Evolutionary conservation across 1,139 yeast species (phyloP), one percentile per base, ranked within the genome.

Genomic region (Debaryomyces singareniensis): DNA sequence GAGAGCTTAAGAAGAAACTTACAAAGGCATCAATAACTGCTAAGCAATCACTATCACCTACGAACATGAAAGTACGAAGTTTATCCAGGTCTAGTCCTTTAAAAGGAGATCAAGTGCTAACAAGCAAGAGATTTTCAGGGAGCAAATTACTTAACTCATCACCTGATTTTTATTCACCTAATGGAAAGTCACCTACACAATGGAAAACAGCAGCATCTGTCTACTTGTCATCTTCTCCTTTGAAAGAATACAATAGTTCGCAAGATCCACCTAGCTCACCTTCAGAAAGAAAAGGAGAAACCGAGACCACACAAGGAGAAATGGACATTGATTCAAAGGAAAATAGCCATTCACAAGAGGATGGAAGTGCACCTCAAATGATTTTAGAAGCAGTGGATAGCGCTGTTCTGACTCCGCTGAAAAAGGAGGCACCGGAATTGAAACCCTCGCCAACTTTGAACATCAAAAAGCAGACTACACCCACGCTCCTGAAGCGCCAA

Each of bases 1-100:
- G 58, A 34, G 68, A 66, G 43, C 52, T 67, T 36, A 67, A 66
- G 48, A 59, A 56, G 33, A 65, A 64, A 40, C 51, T 67, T 20
- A 59, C 69, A 24, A 58, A 55, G 40, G 73, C 73, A 9, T 61
- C 70, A 15, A 59, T 66, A 25, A 55, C 73, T 14, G 73, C 73
- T 16, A 67, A 65, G 40, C 68, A 62, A 42, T 53, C 61, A 31
- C 36, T 49, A 15, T 55, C 60, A 7, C 64, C 62, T 9, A 43
- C 42, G 5, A 42, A 36, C 29, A 31, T 37, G 18, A 51, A 37
- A 29, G 38, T 40, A 9, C 28, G 28, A 20, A n/a, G n/a, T n/a
- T n/a, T n/a, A n/a, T 13, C 29, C 12, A 20, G 38, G 28, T 40
- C 55, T 15, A 54, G 60, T 33, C 68, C 68, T 2, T 44, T 60